Percentiles rank a stretch among this genome's conserved stretches.
These are phyloP conservation scores for Phyllosticta citribraziliensis DNA, from an alignment of 2,329 filamentous ascomycete genomes.

Conservation along the genomic window DNA sequence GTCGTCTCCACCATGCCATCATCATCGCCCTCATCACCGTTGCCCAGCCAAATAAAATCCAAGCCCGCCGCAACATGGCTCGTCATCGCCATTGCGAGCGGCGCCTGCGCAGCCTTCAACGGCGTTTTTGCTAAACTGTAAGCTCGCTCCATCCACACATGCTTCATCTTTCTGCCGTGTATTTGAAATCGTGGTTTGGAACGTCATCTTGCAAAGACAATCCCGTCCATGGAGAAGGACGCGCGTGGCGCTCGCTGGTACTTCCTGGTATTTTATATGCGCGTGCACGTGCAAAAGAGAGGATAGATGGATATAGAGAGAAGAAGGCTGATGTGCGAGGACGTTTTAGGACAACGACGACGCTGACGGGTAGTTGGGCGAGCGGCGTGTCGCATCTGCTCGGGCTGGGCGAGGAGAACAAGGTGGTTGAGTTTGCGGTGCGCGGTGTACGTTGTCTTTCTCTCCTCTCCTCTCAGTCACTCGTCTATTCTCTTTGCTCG, in stretches of 20 bases:
- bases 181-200: too few species aligned
- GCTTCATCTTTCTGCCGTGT: not conserved
- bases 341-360: conserved; percentile 47
- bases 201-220: too few species aligned
- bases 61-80: conserved; percentile 37
- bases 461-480: not conserved
- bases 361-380: conserved; percentile 46
- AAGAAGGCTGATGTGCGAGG: not conserved
- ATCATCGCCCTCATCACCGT: not conserved
- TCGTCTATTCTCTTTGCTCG: too few species aligned
- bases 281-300: too few species aligned
- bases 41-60: not conserved
- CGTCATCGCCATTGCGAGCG: conserved; percentile 60
- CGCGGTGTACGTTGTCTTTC: conserved; percentile 37
- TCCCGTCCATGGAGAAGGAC: too few species aligned
- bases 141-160: conserved; percentile 20
- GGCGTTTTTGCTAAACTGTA: conserved; percentile 77
- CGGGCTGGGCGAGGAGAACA: conserved; percentile 36
- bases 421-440: conserved; percentile 40
- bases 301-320: too few species aligned
- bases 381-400: conserved; percentile 39
- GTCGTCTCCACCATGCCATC: not conserved
- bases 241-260: too few species aligned
- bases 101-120: conserved; percentile 70
- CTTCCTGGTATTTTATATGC: too few species aligned